Percentiles rank a stretch among this genome's conserved stretches.
Evolutionary conservation across 1,284 basidiomycete genomes (phyloP).

Genomic region (Irpex sp.): DNA sequence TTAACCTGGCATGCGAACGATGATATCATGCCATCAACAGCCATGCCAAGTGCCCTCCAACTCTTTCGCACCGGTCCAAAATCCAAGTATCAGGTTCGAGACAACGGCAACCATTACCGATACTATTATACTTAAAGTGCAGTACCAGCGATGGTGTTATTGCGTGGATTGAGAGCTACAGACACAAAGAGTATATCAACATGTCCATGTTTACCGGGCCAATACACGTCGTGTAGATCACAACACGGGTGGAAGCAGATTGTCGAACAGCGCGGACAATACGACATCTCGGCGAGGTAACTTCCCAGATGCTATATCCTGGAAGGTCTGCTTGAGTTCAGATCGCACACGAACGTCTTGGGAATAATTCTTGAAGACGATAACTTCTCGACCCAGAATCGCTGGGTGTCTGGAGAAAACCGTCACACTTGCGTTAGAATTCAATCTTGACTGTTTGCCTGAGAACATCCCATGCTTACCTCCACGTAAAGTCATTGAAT

Average conservation of each 20-base stretch:
- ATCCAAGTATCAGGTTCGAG: no score
- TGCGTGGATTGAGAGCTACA: not conserved
- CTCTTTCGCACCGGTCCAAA: no score
- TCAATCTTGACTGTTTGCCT: not conserved
- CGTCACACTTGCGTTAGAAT: not conserved
- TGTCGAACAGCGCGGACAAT: not conserved
- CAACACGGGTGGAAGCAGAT: not conserved
- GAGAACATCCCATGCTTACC: slow-evolving; percentile 5
- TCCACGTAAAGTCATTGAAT: slow-evolving; percentile 16
- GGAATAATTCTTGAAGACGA: not conserved
- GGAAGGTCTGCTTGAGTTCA: not conserved
- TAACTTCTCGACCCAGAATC: not conserved
- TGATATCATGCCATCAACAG: no score
- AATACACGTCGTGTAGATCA: not conserved
- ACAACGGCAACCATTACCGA: no score
- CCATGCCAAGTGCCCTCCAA: no score
- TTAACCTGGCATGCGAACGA: no score
- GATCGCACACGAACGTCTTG: not conserved
- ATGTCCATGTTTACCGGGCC: not conserved
- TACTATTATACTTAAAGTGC: no score
- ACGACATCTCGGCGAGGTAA: not conserved
- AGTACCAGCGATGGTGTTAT: not conserved
- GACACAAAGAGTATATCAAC: not conserved
- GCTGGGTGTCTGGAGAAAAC: not conserved
- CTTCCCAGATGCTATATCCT: not conserved